Evolutionary conservation across 768 basidiomycete species (phyloP), one percentile per base, ranked within the genome.

Genomic region (Boletellus sp.): DNA sequence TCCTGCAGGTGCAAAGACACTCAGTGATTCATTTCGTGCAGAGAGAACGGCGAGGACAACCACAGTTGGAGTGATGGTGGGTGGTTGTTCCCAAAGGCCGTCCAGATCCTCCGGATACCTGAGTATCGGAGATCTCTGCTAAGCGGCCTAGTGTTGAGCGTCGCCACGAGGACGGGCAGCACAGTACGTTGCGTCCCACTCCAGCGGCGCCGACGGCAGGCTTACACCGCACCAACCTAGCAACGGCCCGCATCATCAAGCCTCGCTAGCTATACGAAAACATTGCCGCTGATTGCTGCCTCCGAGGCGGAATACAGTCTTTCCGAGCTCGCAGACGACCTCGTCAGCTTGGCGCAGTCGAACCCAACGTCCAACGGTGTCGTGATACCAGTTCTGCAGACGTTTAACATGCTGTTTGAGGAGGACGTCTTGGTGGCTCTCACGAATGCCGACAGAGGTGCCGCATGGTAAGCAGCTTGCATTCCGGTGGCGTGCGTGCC

Each of bases 131-230:
- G 69, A 47, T 63, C 74, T 23, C 62, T 95, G 43, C 72, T 95
- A 38, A 71, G 73, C 10, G 92, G 92, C 12, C 63, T 95, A 7
- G 75, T 94, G 12, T 72, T 89, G 47, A 94, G 90, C 61, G 73
- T 92, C 33, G 87, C 85, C 32, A 90, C 88, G 65, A 87, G 83
- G 68, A 91, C 91, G 9, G 84, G 89, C 52, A 88, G 85, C 61
- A 90, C 85, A 6, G 94, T 95, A 62, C 70, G 87, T 70, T 40
- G 9, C 17, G 44, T 32, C 56, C 41, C 42, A 23, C 34, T 42
- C n/a, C n/a, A n/a, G n/a, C n/a, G n/a, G n/a, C n/a, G 46, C 49
- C 45, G 42, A 48, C 45, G 22, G 47, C 44, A 32, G 31, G 53
- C 48, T 63, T 23, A 67, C 20, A 22, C 13, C 32, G 42, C 37